Evolutionary conservation across 2,329 filamentous ascomycete genomes (phyloP).

Genomic region (Neocatenulostroma microsporum): DNA sequence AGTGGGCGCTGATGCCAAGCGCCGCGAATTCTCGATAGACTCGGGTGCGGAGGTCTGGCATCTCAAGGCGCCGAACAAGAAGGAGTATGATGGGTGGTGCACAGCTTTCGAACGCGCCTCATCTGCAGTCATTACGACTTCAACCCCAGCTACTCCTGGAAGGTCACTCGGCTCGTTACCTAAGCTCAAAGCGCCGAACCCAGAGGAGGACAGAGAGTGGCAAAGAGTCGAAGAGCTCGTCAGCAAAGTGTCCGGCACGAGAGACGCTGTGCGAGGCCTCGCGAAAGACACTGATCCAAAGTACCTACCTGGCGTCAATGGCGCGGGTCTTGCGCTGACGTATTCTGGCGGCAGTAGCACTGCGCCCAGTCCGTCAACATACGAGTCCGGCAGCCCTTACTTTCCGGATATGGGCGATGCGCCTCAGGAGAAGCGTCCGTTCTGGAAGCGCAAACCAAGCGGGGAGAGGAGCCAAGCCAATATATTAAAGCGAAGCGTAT

Average conservation of each 20-base stretch:
- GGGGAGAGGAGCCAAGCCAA: conserved; percentile 33
- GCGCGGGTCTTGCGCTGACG: conserved; percentile 27
- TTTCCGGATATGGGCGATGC: conserved; percentile 26
- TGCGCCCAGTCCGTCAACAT: conserved; percentile 30
- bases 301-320: conserved; percentile 36
- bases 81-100: conserved; percentile 84
- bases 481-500: conserved; percentile 43
- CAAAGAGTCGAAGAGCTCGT: conserved; percentile 76
- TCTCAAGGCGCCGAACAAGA: conserved; percentile 69
- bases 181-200: conserved; percentile 18
- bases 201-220: conserved; percentile 75
- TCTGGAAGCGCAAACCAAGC: conserved; percentile 88
- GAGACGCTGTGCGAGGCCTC: conserved; percentile 78
- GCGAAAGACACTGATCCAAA: conserved; percentile 75
- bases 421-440: conserved; percentile 56
- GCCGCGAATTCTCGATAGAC: conserved; percentile 89
- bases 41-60: conserved; percentile 98
- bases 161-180: conserved; percentile 13
- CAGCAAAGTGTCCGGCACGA: conserved; percentile 74
- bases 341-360: conserved; percentile 22
- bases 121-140: conserved; percentile 31
- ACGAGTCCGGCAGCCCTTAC: conserved; percentile 28
- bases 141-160: conserved; percentile 23
- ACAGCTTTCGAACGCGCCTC: conserved; percentile 69
- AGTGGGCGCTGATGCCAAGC: conserved; percentile 79